Evolutionary conservation across 2,329 filamentous ascomycete genomes (phyloP).

Genomic region (Penicillium sp.): DNA sequence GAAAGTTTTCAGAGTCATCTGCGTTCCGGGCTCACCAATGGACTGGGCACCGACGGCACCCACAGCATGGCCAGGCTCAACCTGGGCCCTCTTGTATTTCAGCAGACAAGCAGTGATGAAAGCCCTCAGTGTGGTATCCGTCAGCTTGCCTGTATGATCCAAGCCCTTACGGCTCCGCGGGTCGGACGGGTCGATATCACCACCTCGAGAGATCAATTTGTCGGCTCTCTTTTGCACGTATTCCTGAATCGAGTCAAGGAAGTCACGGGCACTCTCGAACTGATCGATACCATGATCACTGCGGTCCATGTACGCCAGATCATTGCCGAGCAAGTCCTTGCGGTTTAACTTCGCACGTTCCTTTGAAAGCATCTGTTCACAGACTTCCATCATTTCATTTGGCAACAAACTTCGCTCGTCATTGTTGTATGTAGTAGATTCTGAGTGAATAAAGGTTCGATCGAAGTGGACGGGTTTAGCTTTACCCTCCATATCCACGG

Average conservation of each 20-base stretch:
- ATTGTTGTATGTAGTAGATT: conserved; percentile 76
- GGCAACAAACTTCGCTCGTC: conserved; percentile 70
- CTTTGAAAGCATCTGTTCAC: conserved; percentile 63
- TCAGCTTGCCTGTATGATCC: conserved; percentile 81
- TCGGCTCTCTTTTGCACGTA: conserved; percentile 66
- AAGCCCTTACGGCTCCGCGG: conserved; percentile 38
- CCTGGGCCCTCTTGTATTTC: conserved; percentile 87
- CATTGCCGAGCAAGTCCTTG: conserved; percentile 60
- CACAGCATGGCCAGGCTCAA: conserved; percentile 92
- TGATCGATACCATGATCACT: conserved; percentile 69
- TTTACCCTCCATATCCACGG: conserved; percentile 94
- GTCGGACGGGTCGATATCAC: conserved; percentile 31
- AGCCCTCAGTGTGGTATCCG: conserved; percentile 65
- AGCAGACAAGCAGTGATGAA: conserved; percentile 81
- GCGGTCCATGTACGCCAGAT: conserved; percentile 67
- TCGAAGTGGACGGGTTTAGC: conserved; percentile 90
- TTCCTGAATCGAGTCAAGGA: conserved; percentile 72
- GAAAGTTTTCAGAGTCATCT: conserved; percentile 99
- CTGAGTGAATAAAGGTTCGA: conserved; percentile 79
- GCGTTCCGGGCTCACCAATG: conserved; percentile 95
- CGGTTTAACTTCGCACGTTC: conserved; percentile 65
- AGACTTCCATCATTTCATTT: conserved; percentile 67
- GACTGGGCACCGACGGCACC: conserved; percentile 96
- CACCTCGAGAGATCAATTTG: conserved; percentile 51
- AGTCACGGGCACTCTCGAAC: conserved; percentile 77